Evolutionary conservation across 1,284 basidiomycete genomes (phyloP).

Genomic region (Heimioporus punctisporus): DNA sequence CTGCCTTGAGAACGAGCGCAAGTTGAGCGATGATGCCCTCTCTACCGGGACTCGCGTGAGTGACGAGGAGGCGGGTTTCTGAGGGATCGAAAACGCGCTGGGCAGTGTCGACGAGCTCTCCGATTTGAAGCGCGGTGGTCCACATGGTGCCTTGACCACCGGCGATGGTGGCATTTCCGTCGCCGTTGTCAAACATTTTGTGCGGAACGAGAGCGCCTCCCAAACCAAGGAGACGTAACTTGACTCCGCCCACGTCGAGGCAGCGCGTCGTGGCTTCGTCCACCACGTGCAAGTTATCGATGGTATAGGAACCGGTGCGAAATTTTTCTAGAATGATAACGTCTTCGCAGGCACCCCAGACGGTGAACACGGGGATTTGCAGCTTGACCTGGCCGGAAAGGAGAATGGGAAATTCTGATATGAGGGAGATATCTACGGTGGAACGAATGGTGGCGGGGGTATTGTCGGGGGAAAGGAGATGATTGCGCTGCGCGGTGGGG

Average conservation of each 20-base stretch:
- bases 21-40: constrained; percentile 95
- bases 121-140: constrained; percentile 97
- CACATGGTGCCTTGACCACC: constrained; percentile 99
- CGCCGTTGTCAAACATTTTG: constrained; percentile 98
- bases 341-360: constrained; percentile 99
- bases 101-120: constrained; percentile 97
- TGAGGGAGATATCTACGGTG: constrained; percentile 68
- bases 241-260: constrained; percentile 92
- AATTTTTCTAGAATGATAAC: constrained; percentile 93
- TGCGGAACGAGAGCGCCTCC: constrained; percentile 96
- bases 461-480: constrained; percentile 75
- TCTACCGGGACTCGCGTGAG: constrained; percentile 91
- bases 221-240: constrained; percentile 91
- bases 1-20: constrained; percentile 89
- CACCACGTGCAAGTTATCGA: constrained; percentile 89
- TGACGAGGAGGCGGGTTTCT: constrained; percentile 94
- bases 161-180: constrained; percentile 94
- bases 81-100: constrained; percentile 92
- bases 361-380: constrained; percentile 92
- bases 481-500: constrained; percentile 76
- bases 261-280: constrained; percentile 95
- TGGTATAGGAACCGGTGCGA: constrained; percentile 78
- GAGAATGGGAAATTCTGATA: constrained; percentile 95
- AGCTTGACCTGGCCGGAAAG: constrained; percentile 89
- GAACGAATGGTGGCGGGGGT: constrained; percentile 62